These are phyloP conservation scores for Boletus sensibilis DNA, from an alignment of 768 basidiomycete species.

Conservation along the genomic window DNA sequence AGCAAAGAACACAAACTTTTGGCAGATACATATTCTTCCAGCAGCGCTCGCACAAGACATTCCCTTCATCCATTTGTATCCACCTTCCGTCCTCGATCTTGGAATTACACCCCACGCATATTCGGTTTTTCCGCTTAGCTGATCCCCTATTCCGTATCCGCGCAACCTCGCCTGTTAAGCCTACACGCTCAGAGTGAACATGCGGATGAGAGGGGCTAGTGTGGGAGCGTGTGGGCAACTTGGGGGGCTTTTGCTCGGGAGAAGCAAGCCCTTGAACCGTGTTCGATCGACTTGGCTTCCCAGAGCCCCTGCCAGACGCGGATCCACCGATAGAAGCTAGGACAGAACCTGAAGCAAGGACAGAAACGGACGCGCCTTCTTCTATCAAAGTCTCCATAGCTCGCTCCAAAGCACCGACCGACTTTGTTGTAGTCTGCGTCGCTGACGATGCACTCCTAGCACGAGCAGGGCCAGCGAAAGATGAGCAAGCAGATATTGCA, in stretches of 20 bases:
- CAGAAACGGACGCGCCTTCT: conserved; percentile 37
- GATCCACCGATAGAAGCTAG: conserved; percentile 30
- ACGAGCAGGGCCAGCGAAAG: conserved; percentile 12
- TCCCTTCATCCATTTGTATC: conserved; percentile 75
- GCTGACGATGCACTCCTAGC: conserved; percentile 27
- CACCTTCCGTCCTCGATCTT: conserved; percentile 77
- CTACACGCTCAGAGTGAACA: conserved; percentile 31
- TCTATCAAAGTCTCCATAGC: conserved; percentile 54
- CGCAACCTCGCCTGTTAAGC: conserved; percentile 27
- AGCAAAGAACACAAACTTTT: conserved; percentile 51
- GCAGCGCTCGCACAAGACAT: conserved; percentile 81
- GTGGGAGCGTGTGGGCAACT: conserved; percentile 55
- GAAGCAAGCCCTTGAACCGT: conserved; percentile 48
- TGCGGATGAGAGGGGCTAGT: conserved; percentile 46
- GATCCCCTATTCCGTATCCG: conserved; percentile 34
- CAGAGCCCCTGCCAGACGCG: conserved; percentile 17
- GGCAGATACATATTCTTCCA: conserved; percentile 98
- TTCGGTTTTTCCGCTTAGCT: conserved; percentile 36
- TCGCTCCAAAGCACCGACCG: conserved; percentile 43
- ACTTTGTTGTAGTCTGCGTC: conserved; percentile 30
- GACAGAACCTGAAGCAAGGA: conserved; percentile 36
- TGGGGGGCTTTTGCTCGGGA: conserved; percentile 47
- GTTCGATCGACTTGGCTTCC: conserved; percentile 46
- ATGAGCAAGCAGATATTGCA: conserved; percentile 14
- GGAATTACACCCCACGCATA: conserved; percentile 69